These are phyloP conservation scores for Fusarium liriodendri DNA, from an alignment of 2,329 filamentous ascomycete species.

Conservation along the genomic window DNA sequence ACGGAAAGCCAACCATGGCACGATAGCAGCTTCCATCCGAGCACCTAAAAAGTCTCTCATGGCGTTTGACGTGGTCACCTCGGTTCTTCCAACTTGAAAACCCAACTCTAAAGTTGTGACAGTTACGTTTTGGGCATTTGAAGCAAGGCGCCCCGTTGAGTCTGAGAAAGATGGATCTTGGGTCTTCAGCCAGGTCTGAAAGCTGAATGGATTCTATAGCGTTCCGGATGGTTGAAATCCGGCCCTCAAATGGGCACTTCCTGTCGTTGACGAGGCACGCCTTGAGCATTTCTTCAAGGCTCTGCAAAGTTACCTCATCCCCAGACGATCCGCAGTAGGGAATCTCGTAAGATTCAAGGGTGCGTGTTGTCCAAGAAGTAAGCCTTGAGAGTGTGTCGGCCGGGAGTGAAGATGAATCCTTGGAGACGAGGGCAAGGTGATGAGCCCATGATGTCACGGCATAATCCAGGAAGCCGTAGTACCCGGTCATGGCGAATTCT, in stretches of 20 bases:
- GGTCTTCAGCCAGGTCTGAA: neutral
- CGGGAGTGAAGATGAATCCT: neutral
- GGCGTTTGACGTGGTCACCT: neutral
- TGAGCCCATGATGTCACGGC: neutral
- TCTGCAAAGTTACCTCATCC: neutral
- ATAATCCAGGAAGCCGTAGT: neutral
- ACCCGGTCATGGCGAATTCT: neutral
- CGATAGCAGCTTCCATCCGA: neutral
- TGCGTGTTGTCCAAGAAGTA: neutral
- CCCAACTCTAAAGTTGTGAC: neutral
- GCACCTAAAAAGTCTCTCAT: neutral
- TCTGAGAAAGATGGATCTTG: neutral
- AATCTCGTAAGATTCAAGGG: neutral
- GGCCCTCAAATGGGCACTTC: neutral
- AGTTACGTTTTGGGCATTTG: neutral
- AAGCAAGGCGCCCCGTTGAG: neutral
- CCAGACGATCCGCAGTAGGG: neutral
- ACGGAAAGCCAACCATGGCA: neutral
- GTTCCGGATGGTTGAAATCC: neutral
- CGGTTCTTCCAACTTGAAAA: neutral
- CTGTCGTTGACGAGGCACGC: too few relatives aligned
- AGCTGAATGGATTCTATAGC: neutral
- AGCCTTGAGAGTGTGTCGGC: too few relatives aligned
- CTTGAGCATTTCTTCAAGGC: neutral
- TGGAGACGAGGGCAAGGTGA: neutral